A percentile compares a stretch with the other conserved stretches of the same genome.
These are phyloP conservation scores for Neurospora sp. DNA, from an alignment of 495 filamentous ascomycete genomes.

Conservation along the genomic window DNA sequence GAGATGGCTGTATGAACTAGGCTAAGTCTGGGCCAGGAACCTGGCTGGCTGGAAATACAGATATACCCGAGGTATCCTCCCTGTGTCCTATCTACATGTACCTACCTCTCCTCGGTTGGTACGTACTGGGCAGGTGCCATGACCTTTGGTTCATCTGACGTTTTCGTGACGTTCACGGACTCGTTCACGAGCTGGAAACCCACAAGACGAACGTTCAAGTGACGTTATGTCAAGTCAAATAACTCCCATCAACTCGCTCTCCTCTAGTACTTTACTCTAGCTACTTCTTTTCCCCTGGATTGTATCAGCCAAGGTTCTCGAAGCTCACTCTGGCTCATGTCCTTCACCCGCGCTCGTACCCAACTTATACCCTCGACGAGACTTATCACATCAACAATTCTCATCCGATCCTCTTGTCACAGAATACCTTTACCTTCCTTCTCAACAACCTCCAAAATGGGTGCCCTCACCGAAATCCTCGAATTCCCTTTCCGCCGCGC, in stretches of 20 bases:
- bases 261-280: neutral
- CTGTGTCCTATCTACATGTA: neutral
- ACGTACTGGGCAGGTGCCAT: too few species aligned
- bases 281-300: neutral
- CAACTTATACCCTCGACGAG: neutral
- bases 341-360: neutral
- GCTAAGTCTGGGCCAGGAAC: too few species aligned
- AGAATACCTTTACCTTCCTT: neutral
- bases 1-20: too few species aligned
- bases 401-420: neutral
- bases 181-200: neutral
- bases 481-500: slow-evolving; percentile 34
- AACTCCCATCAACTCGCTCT: neutral
- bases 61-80: too few species aligned
- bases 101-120: neutral
- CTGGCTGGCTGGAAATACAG: too few species aligned
- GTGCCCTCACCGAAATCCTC: slow-evolving; percentile 3
- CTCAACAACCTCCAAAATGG: slow-evolving; percentile 5
- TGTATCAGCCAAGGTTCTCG: neutral
- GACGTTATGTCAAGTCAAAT: neutral
- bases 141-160: neutral
- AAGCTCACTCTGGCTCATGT: neutral
- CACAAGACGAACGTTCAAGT: neutral
- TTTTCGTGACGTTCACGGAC: neutral
- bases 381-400: neutral